Evolutionary conservation across 2,329 filamentous ascomycete genomes (phyloP).

Genomic region (Aspergillus clavatus): DNA sequence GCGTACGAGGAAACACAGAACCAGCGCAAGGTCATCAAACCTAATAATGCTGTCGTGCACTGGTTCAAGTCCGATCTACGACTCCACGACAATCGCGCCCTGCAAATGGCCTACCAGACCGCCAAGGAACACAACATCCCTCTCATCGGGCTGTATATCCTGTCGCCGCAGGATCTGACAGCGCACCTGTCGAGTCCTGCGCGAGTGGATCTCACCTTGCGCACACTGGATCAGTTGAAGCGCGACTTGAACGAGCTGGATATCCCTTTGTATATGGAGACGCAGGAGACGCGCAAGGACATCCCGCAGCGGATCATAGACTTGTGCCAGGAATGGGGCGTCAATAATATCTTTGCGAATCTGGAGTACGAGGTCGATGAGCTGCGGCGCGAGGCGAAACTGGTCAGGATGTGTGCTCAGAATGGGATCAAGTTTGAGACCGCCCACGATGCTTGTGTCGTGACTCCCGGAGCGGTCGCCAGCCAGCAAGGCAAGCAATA

Average conservation of each 20-base stretch:
- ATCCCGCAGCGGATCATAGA: slow-evolving; percentile 60
- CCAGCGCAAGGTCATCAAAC: slow-evolving; percentile 48
- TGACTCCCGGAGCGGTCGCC: slow-evolving; percentile 64
- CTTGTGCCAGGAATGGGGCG: slow-evolving; percentile 66
- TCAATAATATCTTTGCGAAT: slow-evolving; percentile 72
- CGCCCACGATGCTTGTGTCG: slow-evolving; percentile 76
- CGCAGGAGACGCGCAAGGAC: slow-evolving; percentile 59
- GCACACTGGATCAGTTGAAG: slow-evolving; percentile 63
- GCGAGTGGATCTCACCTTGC: slow-evolving; percentile 74
- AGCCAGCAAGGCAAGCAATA: slow-evolving; percentile 73
- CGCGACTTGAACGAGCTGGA: slow-evolving; percentile 63
- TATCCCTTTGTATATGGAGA: slow-evolving; percentile 75
- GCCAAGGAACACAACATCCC: slow-evolving; percentile 66
- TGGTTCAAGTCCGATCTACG: slow-evolving; percentile 89
- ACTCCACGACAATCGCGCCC: slow-evolving; percentile 64
- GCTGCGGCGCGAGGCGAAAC: slow-evolving; percentile 65
- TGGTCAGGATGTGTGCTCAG: slow-evolving; percentile 58
- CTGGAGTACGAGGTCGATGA: slow-evolving; percentile 93
- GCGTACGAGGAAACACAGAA: slow-evolving; percentile 58
- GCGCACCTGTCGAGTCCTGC: slow-evolving; percentile 70
- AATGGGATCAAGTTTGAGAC: slow-evolving; percentile 65
- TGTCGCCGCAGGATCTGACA: slow-evolving; percentile 78
- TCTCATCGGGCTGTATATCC: slow-evolving; percentile 69
- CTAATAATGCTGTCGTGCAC: slow-evolving; percentile 66
- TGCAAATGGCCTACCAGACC: slow-evolving; percentile 61